Evolutionary conservation across 2,329 filamentous ascomycete genomes (phyloP), one percentile per base, ranked within the genome.

Genomic region (Lithohypha guttulata): DNA sequence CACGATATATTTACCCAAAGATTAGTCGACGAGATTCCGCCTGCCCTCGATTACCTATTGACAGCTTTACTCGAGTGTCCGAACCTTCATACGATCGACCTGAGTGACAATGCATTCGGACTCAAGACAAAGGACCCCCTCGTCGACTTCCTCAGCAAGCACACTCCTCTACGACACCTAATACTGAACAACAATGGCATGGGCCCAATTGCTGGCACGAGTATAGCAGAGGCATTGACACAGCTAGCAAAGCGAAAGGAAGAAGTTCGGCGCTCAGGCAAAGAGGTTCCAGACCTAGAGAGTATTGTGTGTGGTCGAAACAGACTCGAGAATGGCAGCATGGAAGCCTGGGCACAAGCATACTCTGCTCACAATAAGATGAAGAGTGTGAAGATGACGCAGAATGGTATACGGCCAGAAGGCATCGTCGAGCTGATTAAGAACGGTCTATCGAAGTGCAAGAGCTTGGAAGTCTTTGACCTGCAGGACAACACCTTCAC

Each of bases 401-500:
- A 96, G 63, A 96, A 98, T 59, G 91, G 91, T 37, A 98, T 98
- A 52, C 76, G 91, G 29, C 84, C 89, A 57, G 86, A 96, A 61
- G 91, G 91, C 44, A 91, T 96, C 55, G 79, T 79, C 33, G 73
- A 81, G 49, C 69, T 98, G 41, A 67, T 98, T 48, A 78, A 75
- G 44, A 70, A 87, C 38, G 91, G 91, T 46, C 70, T 98, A 38
- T 75, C 71, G 48, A 71, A 84, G 53, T 76, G 84, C 35, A 69
- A 66, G 21, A 66, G 69, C 30, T 71, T 98, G 40, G 70, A 79
- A 57, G 73, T 86, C 10, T 66, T 98, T 38, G 91, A 98, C 65
- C 68, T 98, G 45, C 89, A 98, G 61, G 91, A 98, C 65, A 98
- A 98, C 65, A 96, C 91, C 0, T 96, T 96, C 59, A 96, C 89